Evolutionary conservation across 129 eudicot species (phyloP).

Genomic region (Heracleum sosnowskyi): DNA sequence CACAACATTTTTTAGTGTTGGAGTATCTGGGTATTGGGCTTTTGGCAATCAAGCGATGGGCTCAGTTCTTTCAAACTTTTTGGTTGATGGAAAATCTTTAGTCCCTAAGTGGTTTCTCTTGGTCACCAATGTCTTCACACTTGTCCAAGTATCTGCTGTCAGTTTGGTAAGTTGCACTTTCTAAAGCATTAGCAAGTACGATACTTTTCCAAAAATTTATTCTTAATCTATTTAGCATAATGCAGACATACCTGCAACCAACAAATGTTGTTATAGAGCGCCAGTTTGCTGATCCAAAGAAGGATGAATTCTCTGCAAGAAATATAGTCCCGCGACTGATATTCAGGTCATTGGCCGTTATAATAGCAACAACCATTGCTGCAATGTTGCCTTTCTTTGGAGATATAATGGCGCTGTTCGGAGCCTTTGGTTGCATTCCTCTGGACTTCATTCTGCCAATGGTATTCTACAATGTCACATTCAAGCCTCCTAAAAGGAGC

Average conservation of each 20-base stretch:
- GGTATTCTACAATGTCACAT: slow-evolving; percentile 65
- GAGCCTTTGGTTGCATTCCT: slow-evolving; percentile 79
- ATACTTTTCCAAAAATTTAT: background rate
- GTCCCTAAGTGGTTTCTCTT: slow-evolving; percentile 68
- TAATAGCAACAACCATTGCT: slow-evolving; percentile 46
- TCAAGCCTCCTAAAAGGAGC: slow-evolving; percentile 51
- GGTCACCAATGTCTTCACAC: slow-evolving; percentile 45
- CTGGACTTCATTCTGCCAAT: slow-evolving; percentile 72
- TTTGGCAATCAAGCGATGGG: slow-evolving; percentile 56
- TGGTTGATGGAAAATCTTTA: slow-evolving; percentile 39
- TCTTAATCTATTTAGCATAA: background rate
- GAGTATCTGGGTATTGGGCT: slow-evolving; percentile 80
- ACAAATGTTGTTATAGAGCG: slow-evolving; percentile 58
- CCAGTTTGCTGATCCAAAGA: slow-evolving; percentile 50
- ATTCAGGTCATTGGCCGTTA: slow-evolving; percentile 52
- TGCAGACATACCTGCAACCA: slow-evolving; percentile 70
- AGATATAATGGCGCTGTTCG: slow-evolving; percentile 65
- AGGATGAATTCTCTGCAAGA: slow-evolving; percentile 42
- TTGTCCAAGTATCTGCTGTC: slow-evolving; percentile 49
- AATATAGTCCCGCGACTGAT: slow-evolving; percentile 53
- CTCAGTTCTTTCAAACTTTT: slow-evolving; percentile 52
- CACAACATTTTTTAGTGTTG: slow-evolving; percentile 60
- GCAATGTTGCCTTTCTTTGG: slow-evolving; percentile 91
- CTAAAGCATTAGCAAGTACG: background rate
- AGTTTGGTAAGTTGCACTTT: slow-evolving; percentile 28